These are phyloP conservation scores for Sesbania bispinosa DNA, from an alignment of 306 rosid genomes.

Conservation along the genomic window DNA sequence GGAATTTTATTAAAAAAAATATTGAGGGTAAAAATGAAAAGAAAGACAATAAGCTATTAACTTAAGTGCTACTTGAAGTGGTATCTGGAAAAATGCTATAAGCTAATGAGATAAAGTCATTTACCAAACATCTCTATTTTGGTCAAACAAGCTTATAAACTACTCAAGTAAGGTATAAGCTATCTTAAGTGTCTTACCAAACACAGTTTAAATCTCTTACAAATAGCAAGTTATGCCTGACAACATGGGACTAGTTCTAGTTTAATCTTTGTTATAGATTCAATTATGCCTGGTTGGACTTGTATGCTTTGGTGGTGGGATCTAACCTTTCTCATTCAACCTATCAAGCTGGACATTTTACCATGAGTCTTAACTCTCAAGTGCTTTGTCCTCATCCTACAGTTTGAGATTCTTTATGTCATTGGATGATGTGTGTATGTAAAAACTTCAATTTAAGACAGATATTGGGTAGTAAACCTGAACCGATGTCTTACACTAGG, in stretches of 20 bases:
- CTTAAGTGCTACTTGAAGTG: too few species aligned
- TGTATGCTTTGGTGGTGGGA: not conserved
- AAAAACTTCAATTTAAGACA: not conserved
- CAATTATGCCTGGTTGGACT: not conserved
- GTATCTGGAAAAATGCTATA: too few species aligned
- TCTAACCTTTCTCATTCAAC: not conserved
- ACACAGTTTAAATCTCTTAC: too few species aligned
- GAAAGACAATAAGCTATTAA: too few species aligned
- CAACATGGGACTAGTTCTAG: not conserved
- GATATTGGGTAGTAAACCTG: not conserved
- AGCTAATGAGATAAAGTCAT: too few species aligned
- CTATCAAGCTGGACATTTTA: not conserved
- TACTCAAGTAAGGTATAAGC: too few species aligned
- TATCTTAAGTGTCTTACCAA: too few species aligned
- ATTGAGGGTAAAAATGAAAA: too few species aligned
- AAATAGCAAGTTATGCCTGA: not conserved
- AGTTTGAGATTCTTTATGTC: not conserved
- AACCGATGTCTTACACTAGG: not conserved
- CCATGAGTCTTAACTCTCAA: constrained; percentile 1
- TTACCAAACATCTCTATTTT: too few species aligned
- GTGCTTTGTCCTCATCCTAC: constrained; percentile 8
- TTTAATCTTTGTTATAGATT: not conserved
- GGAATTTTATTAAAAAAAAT: too few species aligned
- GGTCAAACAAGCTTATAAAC: too few species aligned
- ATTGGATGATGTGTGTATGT: not conserved